These are phyloP conservation scores for Fonsecaea monophora DNA, from an alignment of 2,329 filamentous ascomycete species.

Conservation along the genomic window DNA sequence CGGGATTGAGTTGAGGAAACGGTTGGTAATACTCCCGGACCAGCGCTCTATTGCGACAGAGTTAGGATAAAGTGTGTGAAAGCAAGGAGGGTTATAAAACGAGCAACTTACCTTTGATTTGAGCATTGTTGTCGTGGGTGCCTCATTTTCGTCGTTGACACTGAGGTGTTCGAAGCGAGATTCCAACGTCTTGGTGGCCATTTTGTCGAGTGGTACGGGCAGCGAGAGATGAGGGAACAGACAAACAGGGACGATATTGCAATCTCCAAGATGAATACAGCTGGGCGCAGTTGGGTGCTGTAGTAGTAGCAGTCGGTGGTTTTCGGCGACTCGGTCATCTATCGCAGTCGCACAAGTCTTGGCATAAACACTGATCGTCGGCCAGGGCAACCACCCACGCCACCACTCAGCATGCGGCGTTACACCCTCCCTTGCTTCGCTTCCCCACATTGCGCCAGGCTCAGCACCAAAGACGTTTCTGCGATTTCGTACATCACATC, in stretches of 20 bases:
- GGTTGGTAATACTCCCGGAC: conserved; percentile 42
- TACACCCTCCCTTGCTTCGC: neutral
- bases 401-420: neutral
- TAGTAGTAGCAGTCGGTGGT: neutral
- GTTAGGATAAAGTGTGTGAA: neutral
- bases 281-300: neutral
- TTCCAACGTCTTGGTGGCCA: conserved; percentile 82
- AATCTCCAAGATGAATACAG: neutral
- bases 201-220: conserved; percentile 37
- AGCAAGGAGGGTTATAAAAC: neutral
- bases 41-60: conserved; percentile 19
- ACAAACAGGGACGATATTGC: neutral
- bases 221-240: neutral
- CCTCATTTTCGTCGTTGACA: conserved; percentile 86
- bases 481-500: neutral
- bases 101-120: conserved; percentile 74
- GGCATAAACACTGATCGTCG: conserved; percentile 12
- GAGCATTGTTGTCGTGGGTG: conserved; percentile 63
- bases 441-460: neutral
- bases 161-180: conserved; percentile 87
- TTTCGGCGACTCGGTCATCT: conserved; percentile 7
- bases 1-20: conserved; percentile 63
- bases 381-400: neutral
- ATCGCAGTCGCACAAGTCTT: neutral
- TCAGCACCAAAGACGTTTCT: neutral